Base-by-base conservation (phyloP, 2,329 filamentous ascomycete species). In the Arthrobotrys conoides region DNA sequence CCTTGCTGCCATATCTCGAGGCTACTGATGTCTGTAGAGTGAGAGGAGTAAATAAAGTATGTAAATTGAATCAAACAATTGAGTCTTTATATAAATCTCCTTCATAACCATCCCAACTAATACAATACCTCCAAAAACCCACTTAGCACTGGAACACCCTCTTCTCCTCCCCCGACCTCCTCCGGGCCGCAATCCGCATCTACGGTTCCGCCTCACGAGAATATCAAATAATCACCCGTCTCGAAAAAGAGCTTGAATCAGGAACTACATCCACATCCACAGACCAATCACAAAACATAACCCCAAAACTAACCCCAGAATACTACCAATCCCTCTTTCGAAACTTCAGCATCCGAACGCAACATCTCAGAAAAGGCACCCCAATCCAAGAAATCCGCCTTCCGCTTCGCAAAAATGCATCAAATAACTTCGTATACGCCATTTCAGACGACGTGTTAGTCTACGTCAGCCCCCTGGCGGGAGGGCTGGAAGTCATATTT, bases 101-200 rank as follows among this genome's bases (percentile, higher is more conserved):
- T 48, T 12, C n/a, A 14, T 57, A 8, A 1, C 5, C 38, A 55
- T 20, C 8, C 57, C 30, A 8, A 36, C 67, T 77, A 53, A 68
- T 64, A 46, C 33, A n/a, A n/a, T n/a, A n/a, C n/a, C n/a, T 36
- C 8, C 4, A 0, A 24, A 24, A 14, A 51, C 22, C 48, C 24
- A 44, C n/a, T n/a, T 51, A 77, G 73, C 73, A 77, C 30, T 77
- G 73, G 73, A 67, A 77, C 36, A 51, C 68, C 6, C 63, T 77
- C 8, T 77, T 77, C 73, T 67, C 73, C 59, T 77, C 73, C 55
- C 67, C 73, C 61, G 73, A 77, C 51, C 59, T 77, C 53, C 73
- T 77, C 61, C 73, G 73, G 18, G 33, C 66, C 24, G 73, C 73
- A n/a, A 63, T 77, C 59, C 73, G 73, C 30, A 77, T 77, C 53